phyloP scores from a whole-genome alignment of 2,329 filamentous ascomycete species.

The Ophidiomyces ophidiicola region DNA sequence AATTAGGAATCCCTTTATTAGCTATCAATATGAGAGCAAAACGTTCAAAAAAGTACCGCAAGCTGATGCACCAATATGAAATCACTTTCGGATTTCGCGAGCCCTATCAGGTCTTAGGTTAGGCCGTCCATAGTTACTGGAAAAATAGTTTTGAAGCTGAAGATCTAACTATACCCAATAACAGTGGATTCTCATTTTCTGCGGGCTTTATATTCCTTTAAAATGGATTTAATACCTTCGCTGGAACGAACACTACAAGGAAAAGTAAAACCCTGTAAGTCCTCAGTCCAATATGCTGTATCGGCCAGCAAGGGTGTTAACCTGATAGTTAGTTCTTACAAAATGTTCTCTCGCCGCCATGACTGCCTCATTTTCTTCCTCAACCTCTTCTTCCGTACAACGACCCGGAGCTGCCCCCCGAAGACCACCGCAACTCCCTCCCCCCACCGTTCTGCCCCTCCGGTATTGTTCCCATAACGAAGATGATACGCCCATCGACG shows the following conservation, averaged over 20 bases:
- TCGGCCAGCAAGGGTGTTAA: constrained; percentile 1
- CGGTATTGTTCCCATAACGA: constrained; percentile 38
- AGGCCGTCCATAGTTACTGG: constrained; percentile 13
- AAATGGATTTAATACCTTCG: constrained; percentile 72
- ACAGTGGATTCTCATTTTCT: constrained; percentile 75
- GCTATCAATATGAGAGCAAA: constrained; percentile 53
- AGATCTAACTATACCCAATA: constrained; percentile 7
- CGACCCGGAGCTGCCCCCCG: constrained; percentile 26
- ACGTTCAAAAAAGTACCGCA: constrained; percentile 62
- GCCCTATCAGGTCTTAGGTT: constrained; percentile 79
- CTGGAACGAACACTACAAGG: constrained; percentile 77
- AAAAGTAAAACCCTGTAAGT: constrained; percentile 66
- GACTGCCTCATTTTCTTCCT: constrained; percentile 16
- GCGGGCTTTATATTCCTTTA: constrained; percentile 65
- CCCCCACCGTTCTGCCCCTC: constrained; percentile 34
- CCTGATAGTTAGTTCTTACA: constrained; percentile 51
- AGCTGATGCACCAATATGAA: constrained; percentile 87
- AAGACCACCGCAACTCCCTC: constrained; percentile 34
- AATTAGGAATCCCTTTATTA: neutral
- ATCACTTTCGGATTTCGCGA: constrained; percentile 82
- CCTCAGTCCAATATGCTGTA: neutral
- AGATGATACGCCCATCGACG: constrained; percentile 32
- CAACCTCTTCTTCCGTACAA: constrained; percentile 25
- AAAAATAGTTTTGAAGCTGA: neutral
- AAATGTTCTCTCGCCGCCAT: constrained; percentile 45